Base-by-base conservation (phyloP, 1,139 yeast species). In the Yamadazyma spencermartinsiae region DNA sequence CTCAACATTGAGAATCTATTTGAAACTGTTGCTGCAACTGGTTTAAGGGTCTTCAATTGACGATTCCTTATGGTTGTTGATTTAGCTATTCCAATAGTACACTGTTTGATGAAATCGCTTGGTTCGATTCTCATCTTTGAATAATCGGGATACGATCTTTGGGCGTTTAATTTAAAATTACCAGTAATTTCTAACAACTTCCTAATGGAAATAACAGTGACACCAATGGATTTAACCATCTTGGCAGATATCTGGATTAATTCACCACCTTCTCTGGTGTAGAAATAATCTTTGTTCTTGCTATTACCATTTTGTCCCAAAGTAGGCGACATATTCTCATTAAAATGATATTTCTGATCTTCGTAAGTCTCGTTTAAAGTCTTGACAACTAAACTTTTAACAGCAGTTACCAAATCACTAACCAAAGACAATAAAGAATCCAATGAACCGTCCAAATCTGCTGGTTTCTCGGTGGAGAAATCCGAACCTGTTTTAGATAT, bases 131-230 rank as follows among this genome's bases (percentile, higher is more conserved):
- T 68, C 63, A 81, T 75, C 29, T 59, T 60, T 7, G 73, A 57
- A 48, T 86, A 86, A 56, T 88, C 89, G 1, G 92, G 87, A 54
- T 86, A 87, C 21, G 80, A 72, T 48, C 94, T 69, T 37, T 79
- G 82, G 2, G 72, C 58, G 25, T 82, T 79, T 39, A 88, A 64
- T 51, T 77, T 79, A 59, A 86, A 86, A 54, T 87, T 94, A 17
- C 94, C 90, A 16, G 84, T 77, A 29, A 77, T 60, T 17, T 78
- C 76, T 30, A 62, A 63, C 38, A 64, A 59, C 45, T 56, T 67
- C 46, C 63, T 57, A 25, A 72, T 59, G 36, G 73, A 83, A 38
- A 48, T 65, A 60, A 61, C 72, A 0, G 84, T 77, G 13, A 59
- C 51, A 11, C 80, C 61, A 4, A 83, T 78, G 1, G 80, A 65